A percentile compares a stretch with the other conserved stretches of the same genome.
Conservation (phyloP, 2,329 filamentous ascomycete genomes). For the Alternaria sp. region DNA sequence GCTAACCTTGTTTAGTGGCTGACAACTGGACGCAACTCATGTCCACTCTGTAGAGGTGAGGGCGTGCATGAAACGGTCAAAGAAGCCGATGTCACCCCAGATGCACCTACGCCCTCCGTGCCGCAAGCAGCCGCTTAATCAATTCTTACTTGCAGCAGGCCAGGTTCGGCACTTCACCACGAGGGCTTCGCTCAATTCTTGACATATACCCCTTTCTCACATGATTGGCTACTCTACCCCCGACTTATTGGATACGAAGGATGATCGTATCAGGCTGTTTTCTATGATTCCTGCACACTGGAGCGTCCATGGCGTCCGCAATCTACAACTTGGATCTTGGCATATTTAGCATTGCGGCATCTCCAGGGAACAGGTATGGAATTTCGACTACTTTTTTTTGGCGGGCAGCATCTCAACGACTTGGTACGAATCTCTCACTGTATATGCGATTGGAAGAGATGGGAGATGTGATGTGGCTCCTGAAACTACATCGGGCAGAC, state of each 20-base stretch:
- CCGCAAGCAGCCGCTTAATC: conserved; percentile 22
- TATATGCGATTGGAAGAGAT: conserved; percentile 22
- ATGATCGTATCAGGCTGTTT: conserved; percentile 11
- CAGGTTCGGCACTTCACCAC: neutral
- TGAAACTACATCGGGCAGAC: neutral
- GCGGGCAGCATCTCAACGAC: conserved; percentile 25
- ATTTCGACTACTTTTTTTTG: conserved; percentile 8
- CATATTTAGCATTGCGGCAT: conserved; percentile 21
- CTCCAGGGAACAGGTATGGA: conserved; percentile 10
- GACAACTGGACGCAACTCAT: conserved; percentile 71
- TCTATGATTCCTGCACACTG: conserved; percentile 8
- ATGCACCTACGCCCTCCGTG: conserved; percentile 12
- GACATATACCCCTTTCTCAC: conserved; percentile 30
- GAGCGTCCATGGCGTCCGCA: conserved; percentile 16
- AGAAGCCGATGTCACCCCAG: conserved; percentile 26
- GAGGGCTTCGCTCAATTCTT: conserved; percentile 15
- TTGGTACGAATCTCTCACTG: conserved; percentile 24
- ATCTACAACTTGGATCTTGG: conserved; percentile 10
- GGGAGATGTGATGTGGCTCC: neutral
- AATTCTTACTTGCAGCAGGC: neutral
- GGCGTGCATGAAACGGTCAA: conserved; percentile 62
- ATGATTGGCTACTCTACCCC: conserved; percentile 11
- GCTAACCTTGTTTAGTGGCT: conserved; percentile 63
- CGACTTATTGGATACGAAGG: conserved; percentile 18
- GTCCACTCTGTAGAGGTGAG: conserved; percentile 67